Evolutionary conservation across 352 stramenopile species (phyloP), one percentile per base, ranked within the genome.

Genomic region (Pythium graminicola): DNA sequence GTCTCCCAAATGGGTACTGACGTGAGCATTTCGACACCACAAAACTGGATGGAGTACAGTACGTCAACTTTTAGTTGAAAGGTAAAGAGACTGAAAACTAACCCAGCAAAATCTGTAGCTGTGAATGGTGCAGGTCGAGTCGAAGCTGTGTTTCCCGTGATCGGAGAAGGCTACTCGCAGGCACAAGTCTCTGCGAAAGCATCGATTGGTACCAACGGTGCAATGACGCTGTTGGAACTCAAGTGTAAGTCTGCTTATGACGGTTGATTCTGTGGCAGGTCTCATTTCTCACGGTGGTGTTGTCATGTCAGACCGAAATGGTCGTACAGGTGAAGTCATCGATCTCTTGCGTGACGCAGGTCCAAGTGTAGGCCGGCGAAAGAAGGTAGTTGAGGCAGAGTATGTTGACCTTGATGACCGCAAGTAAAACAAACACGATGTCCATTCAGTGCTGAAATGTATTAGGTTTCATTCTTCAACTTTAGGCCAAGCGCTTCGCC

Each of bases 41-140:
- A 80, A 50, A 72, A 85, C 54, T 90, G 79, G 79, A 77, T 80
- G 41, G 79, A 90, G 48, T 83, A 74, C 35, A 83, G 79, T 89
- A 69, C 17, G 76, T 78, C 17, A 20, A 41, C 8, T 4, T 8
- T 22, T 19, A 6, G 35, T 7, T 41, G 35, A 3, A n/a, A n/a
- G n/a, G n/a, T n/a, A n/a, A n/a, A n/a, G n/a, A n/a, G n/a, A n/a
- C n/a, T n/a, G n/a, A n/a, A n/a, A n/a, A n/a, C n/a, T n/a, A n/a
- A n/a, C n/a, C n/a, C n/a, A n/a, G 5, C 51, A n/a, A 23, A n/a
- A 26, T 23, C 36, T 26, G 13, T 38, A 89, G 79, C 62, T 67
- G 70, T 86, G 50, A 86, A 90, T 57, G 76, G 76, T 17, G 54
- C 66, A n/a, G 79, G 79, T 17, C 62, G 55, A 5, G 60, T 90